A percentile compares a stretch with the other conserved stretches of the same genome.
These are phyloP conservation scores for Yarrowia galli DNA, from an alignment of 1,139 yeast genomes.

Conservation along the genomic window DNA sequence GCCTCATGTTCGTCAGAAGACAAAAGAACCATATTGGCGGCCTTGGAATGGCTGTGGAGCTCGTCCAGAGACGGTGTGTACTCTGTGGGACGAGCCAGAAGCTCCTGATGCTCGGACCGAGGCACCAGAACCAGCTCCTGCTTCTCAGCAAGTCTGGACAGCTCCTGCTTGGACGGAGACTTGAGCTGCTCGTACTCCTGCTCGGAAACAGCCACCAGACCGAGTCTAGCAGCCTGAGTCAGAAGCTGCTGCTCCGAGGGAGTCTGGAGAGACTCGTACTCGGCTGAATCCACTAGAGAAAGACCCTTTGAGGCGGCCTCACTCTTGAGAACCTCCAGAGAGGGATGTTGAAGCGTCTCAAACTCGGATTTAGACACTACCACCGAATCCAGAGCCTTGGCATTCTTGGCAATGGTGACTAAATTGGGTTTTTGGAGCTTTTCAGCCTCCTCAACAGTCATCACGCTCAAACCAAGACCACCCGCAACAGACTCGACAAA, in stretches of 20 bases:
- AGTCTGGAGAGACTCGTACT: constrained; percentile 43
- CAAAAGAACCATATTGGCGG: constrained; percentile 44
- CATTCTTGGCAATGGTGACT: constrained; percentile 35
- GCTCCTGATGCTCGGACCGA: constrained; percentile 44
- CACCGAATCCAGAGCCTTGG: constrained; percentile 50
- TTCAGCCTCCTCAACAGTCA: constrained; percentile 50
- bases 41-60: constrained; percentile 44
- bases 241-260: constrained; percentile 42
- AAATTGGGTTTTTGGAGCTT: constrained; percentile 42
- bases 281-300: constrained; percentile 44
- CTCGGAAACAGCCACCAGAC: constrained; percentile 58
- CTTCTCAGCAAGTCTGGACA: not conserved
- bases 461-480: constrained; percentile 51
- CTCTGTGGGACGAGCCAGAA: constrained; percentile 46
- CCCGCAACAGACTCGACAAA: constrained; percentile 44
- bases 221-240: constrained; percentile 44
- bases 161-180: constrained; percentile 1
- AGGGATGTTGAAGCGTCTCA: constrained; percentile 43
- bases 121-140: constrained; percentile 46
- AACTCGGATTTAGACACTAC: constrained; percentile 47
- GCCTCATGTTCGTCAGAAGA: constrained; percentile 36
- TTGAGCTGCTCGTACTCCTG: constrained; percentile 46
- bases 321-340: constrained; percentile 38
- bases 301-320: constrained; percentile 41
- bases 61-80: constrained; percentile 46